phyloP scores from a whole-genome alignment of 2,329 filamentous ascomycete species.

The Parastagonospora avenae region DNA sequence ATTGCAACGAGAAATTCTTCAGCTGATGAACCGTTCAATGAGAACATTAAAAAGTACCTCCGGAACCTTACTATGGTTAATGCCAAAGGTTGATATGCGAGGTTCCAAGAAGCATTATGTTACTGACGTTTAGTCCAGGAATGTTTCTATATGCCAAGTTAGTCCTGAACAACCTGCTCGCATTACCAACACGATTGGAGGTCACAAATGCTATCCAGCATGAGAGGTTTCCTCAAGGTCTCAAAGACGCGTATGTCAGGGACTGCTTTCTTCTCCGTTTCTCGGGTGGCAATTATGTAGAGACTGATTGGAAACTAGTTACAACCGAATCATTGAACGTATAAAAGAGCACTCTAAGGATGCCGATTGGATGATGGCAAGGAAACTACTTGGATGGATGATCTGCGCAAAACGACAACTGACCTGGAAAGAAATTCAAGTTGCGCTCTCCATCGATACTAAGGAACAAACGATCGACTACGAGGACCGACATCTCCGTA shows the following conservation, averaged over 20 bases:
- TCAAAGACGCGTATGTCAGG: conserved; percentile 28
- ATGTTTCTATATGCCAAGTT: conserved; percentile 38
- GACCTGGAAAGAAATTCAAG: conserved; percentile 34
- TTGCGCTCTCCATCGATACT: conserved; percentile 28
- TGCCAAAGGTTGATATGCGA: conserved; percentile 22
- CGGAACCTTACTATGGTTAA: conserved; percentile 21
- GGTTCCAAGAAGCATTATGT: neutral
- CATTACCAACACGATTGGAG: conserved; percentile 16
- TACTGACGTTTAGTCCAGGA: conserved; percentile 11
- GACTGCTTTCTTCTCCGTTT: no score
- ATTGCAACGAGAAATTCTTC: conserved; percentile 18
- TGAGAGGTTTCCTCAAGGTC: conserved; percentile 20
- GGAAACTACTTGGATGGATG: conserved; percentile 33
- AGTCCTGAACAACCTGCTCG: conserved; percentile 24
- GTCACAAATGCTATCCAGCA: conserved; percentile 18
- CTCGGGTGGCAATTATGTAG: neutral
- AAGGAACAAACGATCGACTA: conserved; percentile 24
- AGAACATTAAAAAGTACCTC: conserved; percentile 26
- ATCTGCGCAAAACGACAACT: conserved; percentile 34
- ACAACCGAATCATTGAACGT: conserved; percentile 28
- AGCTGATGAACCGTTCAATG: conserved; percentile 9
- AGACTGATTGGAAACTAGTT: conserved; percentile 11
- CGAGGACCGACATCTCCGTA: conserved; percentile 20
- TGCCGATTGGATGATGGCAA: conserved; percentile 19
- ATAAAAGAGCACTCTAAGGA: conserved; percentile 16